phyloP scores from a whole-genome alignment of 768 basidiomycete genomes.

The Trametes gibbosa region DNA sequence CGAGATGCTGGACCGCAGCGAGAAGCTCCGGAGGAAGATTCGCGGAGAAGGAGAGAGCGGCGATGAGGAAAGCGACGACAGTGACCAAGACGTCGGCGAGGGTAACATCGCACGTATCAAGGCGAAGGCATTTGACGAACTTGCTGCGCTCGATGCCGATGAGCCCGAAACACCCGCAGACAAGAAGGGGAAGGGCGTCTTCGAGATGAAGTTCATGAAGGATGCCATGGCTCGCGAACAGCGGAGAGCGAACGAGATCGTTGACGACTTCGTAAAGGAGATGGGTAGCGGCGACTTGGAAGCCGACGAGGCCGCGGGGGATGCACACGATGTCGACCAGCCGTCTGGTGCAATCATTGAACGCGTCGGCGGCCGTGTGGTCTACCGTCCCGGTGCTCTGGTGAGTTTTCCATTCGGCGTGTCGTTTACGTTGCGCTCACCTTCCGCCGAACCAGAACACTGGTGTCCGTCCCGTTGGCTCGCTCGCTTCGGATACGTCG shows the following conservation, averaged over 20 bases:
- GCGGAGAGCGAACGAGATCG: slow-evolving; percentile 54
- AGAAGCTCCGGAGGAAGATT: slow-evolving; percentile 76
- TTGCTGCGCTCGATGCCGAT: slow-evolving; percentile 45
- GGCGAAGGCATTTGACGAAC: slow-evolving; percentile 73
- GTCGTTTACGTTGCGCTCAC: background rate
- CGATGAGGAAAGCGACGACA: slow-evolving; percentile 45
- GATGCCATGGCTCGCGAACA: slow-evolving; percentile 76
- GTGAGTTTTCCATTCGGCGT: slow-evolving; percentile 11
- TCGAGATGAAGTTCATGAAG: slow-evolving; percentile 99
- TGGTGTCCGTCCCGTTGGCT: slow-evolving; percentile 26
- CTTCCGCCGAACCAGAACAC: slow-evolving; percentile 1
- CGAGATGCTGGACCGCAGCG: slow-evolving; percentile 83
- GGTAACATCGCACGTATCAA: slow-evolving; percentile 53
- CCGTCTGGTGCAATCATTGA: slow-evolving; percentile 43
- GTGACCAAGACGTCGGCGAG: slow-evolving; percentile 38
- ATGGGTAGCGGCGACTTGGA: slow-evolving; percentile 46
- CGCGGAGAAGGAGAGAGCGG: slow-evolving; percentile 60
- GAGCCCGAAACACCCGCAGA: slow-evolving; percentile 26
- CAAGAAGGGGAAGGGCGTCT: slow-evolving; percentile 65
- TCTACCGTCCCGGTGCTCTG: slow-evolving; percentile 53
- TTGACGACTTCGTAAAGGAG: slow-evolving; percentile 72
- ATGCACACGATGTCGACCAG: slow-evolving; percentile 6
- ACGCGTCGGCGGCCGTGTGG: slow-evolving; percentile 66
- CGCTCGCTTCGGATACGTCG: slow-evolving; percentile 54
- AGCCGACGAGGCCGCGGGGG: slow-evolving; percentile 32